Conservation (phyloP, 441 rosid species). For the Jatropha podagrica region DNA sequence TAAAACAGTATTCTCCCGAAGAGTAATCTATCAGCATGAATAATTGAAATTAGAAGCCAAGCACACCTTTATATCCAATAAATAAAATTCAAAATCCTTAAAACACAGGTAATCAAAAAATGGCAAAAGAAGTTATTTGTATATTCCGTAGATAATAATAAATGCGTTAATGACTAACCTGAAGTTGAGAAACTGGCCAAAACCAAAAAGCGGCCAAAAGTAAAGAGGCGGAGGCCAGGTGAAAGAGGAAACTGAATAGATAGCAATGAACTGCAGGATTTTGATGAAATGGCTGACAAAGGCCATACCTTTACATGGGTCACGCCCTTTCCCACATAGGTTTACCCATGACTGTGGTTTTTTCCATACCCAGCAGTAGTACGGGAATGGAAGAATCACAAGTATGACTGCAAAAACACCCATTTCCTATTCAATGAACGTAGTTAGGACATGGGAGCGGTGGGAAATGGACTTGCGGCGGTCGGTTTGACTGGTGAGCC, state of each 20-base stretch:
- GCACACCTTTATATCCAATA: not conserved
- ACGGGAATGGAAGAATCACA: conserved; percentile 70
- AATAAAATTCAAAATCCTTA: not conserved
- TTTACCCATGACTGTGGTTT: conserved; percentile 80
- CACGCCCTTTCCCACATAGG: conserved; percentile 62
- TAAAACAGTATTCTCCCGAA: not conserved
- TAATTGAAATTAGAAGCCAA: too few relatives aligned
- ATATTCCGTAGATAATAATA: not conserved
- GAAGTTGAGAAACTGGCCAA: conserved; percentile 93
- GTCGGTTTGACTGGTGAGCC: too few relatives aligned
- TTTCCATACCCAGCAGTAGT: conserved; percentile 81
- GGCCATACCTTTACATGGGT: conserved; percentile 81
- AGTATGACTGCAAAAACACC: conserved; percentile 66
- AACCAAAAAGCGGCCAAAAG: conserved; percentile 82
- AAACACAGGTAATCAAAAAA: not conserved
- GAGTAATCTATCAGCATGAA: not conserved
- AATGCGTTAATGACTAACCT: conserved; percentile 40
- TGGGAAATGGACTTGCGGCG: too few relatives aligned
- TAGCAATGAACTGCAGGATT: conserved; percentile 66
- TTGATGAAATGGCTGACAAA: conserved; percentile 68
- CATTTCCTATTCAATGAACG: conserved; percentile 32
- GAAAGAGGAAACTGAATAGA: conserved; percentile 67
- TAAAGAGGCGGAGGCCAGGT: conserved; percentile 85
- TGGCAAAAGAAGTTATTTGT: too few relatives aligned
- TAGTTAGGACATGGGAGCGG: too few relatives aligned